Base-by-base conservation (phyloP, 2,329 filamentous ascomycete species). In the Aspergillus ustus region DNA sequence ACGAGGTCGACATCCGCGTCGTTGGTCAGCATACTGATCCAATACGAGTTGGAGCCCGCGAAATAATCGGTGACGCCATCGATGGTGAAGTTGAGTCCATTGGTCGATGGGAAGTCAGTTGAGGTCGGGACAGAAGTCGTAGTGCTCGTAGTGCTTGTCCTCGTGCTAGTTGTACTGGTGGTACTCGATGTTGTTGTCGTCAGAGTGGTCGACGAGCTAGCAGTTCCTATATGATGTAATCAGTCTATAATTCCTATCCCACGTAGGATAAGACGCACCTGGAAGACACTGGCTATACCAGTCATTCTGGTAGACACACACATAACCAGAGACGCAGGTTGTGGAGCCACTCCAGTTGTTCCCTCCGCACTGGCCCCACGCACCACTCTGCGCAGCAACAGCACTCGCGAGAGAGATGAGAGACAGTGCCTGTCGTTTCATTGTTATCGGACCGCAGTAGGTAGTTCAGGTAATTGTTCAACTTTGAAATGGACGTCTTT, bases 21-120 rank as follows among this genome's bases (percentile, higher is more conserved):
- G 59, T 80, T 78, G 22, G 75, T 81, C 25, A 83, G 70, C 69
- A 84, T 83, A 0, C 77, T 76, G 43, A 84, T 79, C 82, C 82
- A 85, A 73, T 84, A 85, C 4, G 80, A 73, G 66, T 85, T 85
- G 3, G 81, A 83, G 7, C 77, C 83, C 7, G 80, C 80, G 63
- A 77, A 83, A 65, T 83, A 81, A 57, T 72, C 70, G n/a, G 73
- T 72, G 56, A 72, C 66, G 20, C 77, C 76, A 59, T 79, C 73
- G 55, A 80, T 78, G 40, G 70, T 69, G 65, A 81, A 81, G 2
- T 72, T 63, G 3, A 73, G 66, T 6, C 68, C 72, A 20, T 63
- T 67, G 6, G 65, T 67, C 19, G 56, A 67, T 15, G 70, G 56
- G 52, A 73, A 74, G 6, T 52, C 37, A 5, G 56, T 58, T 9